phyloP scores from a whole-genome alignment of 768 basidiomycete genomes.

The Pleurotus tuoliensis region DNA sequence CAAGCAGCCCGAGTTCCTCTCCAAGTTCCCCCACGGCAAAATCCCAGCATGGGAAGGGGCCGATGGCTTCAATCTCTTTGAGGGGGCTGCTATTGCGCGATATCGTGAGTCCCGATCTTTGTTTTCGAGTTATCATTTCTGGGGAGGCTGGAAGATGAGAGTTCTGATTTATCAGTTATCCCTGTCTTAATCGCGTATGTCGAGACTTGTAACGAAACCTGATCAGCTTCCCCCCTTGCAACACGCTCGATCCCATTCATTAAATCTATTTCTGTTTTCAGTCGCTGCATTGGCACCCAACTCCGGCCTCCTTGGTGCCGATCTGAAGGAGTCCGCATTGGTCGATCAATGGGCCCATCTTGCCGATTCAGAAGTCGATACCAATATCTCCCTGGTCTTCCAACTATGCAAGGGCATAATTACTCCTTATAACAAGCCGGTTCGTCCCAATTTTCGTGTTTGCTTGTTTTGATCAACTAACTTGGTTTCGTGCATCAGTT shows the following conservation, averaged over 20 bases:
- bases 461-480: neutral
- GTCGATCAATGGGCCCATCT: constrained; percentile 87
- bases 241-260: constrained; percentile 7
- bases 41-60: constrained; percentile 77
- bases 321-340: constrained; percentile 62
- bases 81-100: constrained; percentile 76
- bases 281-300: constrained; percentile 78
- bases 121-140: constrained; percentile 1
- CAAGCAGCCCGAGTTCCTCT: constrained; percentile 63
- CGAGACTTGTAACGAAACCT: constrained; percentile 40
- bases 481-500: constrained; percentile 34
- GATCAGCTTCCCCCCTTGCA: constrained; percentile 20
- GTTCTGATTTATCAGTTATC: constrained; percentile 54
- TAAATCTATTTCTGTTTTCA: constrained; percentile 28
- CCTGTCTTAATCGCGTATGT: constrained; percentile 65
- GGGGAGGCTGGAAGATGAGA: constrained; percentile 8
- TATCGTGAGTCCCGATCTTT: constrained; percentile 66
- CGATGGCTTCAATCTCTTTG: constrained; percentile 78
- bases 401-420: constrained; percentile 43
- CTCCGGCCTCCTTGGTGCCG: constrained; percentile 68
- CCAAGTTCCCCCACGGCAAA: constrained; percentile 79
- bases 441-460: constrained; percentile 29
- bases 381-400: constrained; percentile 30
- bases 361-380: constrained; percentile 60
- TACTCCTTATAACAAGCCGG: constrained; percentile 78